Conservation (phyloP, 2,329 filamentous ascomycete species). For the Exutisphaerella laricina region DNA sequence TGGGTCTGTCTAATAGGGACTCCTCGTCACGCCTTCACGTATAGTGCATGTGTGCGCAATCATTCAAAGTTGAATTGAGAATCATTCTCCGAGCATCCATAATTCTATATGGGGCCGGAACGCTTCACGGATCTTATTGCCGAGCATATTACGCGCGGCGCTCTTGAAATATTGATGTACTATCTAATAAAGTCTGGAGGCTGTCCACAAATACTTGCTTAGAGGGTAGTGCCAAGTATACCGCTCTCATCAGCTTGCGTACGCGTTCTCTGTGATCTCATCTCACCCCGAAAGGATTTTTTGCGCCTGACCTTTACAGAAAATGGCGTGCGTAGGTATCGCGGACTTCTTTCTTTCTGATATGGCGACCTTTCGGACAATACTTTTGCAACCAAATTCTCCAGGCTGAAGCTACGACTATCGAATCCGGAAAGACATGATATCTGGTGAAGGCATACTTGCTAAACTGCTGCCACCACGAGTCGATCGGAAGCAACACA, state of each 20-base stretch:
- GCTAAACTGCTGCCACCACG: too few relatives aligned
- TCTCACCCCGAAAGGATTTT: background rate
- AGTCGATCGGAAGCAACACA: too few relatives aligned
- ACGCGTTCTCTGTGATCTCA: background rate
- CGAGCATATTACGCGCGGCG: background rate
- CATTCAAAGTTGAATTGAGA: too few relatives aligned
- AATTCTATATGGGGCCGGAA: too few relatives aligned
- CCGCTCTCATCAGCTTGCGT: background rate
- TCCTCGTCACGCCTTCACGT: too few relatives aligned
- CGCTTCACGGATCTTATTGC: background rate
- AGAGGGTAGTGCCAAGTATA: background rate
- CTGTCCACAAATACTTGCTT: background rate
- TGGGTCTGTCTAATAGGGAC: too few relatives aligned
- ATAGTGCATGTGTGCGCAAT: too few relatives aligned
- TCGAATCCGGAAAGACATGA: too few relatives aligned
- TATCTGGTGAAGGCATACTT: too few relatives aligned
- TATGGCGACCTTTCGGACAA: background rate
- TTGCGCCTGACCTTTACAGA: background rate
- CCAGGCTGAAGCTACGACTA: too few relatives aligned
- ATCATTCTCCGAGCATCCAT: too few relatives aligned
- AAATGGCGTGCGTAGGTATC: background rate
- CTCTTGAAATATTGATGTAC: background rate
- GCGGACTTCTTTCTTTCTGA: background rate
- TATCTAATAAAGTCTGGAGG: background rate
- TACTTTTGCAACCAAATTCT: too few relatives aligned